A percentile compares a stretch with the other conserved stretches of the same genome.
phyloP scores from a whole-genome alignment of 495 filamentous ascomycete genomes.

The Aspergillus saccharolyticus region DNA sequence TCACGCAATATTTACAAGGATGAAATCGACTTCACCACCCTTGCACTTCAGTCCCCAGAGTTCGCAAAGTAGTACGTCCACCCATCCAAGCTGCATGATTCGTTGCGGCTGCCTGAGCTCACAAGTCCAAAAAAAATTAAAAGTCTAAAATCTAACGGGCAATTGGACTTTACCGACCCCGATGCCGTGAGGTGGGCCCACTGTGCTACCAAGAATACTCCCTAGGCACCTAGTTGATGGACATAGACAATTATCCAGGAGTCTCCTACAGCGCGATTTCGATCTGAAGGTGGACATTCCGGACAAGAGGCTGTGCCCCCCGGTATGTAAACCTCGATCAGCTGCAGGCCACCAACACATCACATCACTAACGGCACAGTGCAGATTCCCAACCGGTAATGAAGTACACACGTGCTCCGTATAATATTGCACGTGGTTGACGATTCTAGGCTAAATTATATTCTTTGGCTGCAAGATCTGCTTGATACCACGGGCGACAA shows the following conservation, averaged over 20 bases:
- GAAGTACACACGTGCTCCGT: not conserved
- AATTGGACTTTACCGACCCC: conserved; percentile 80
- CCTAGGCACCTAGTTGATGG: not conserved
- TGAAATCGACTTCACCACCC: conserved; percentile 56
- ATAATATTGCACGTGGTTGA: conserved; percentile 1
- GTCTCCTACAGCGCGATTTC: conserved; percentile 72
- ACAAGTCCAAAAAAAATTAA: conserved; percentile 8
- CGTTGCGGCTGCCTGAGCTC: not conserved
- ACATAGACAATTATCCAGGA: conserved; percentile 70
- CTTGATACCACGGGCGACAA: conserved; percentile 64
- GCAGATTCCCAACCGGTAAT: conserved; percentile 63
- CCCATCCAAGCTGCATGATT: not conserved
- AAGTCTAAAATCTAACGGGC: conserved; percentile 53
- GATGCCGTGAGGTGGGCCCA: conserved; percentile 57
- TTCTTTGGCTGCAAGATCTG: conserved; percentile 82
- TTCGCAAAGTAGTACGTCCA: conserved; percentile 52
- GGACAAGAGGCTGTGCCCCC: conserved; percentile 80
- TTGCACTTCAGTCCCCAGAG: conserved; percentile 52
- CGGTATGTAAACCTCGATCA: conserved; percentile 44
- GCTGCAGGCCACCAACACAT: not conserved
- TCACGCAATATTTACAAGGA: conserved; percentile 50
- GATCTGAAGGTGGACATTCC: conserved; percentile 65
- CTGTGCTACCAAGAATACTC: not conserved
- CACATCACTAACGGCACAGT: not conserved
- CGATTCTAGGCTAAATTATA: conserved; percentile 66